These are phyloP conservation scores for Waltergamsia citrina DNA, from an alignment of 2,329 filamentous ascomycete species.

Conservation along the genomic window DNA sequence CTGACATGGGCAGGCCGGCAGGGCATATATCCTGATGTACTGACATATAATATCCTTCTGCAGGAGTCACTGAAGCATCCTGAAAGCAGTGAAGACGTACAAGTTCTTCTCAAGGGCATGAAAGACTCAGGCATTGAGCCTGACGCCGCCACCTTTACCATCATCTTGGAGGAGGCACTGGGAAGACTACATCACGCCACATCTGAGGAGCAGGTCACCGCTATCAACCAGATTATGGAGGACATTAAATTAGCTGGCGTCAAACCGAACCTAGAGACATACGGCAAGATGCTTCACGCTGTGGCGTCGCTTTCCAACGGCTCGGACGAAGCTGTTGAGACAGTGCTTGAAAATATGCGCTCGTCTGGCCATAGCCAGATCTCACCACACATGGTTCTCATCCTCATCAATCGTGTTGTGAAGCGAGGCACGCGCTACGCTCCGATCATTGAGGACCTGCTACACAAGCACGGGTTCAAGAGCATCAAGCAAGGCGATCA, in stretches of 20 bases:
- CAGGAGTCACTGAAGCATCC: slow-evolving; percentile 38
- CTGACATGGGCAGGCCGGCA: slow-evolving; percentile 49
- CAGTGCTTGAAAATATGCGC: slow-evolving; percentile 55
- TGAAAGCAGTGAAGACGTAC: slow-evolving; percentile 9
- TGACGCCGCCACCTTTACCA: slow-evolving; percentile 61
- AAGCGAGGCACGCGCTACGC: slow-evolving; percentile 43
- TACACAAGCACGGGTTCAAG: slow-evolving; percentile 42
- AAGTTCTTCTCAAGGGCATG: slow-evolving; percentile 51
- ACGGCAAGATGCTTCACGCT: slow-evolving; percentile 59
- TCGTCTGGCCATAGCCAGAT: slow-evolving; percentile 35
- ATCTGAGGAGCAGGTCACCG: slow-evolving; percentile 37
- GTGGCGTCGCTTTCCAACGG: slow-evolving; percentile 23
- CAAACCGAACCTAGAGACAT: slow-evolving; percentile 51
- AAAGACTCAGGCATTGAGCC: slow-evolving; percentile 40
- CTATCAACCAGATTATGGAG: slow-evolving; percentile 44
- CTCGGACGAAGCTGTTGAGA: slow-evolving; percentile 41
- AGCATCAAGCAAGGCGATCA: slow-evolving; percentile 35
- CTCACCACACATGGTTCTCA: slow-evolving; percentile 63
- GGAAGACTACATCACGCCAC: slow-evolving; percentile 25
- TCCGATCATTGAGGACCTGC: slow-evolving; percentile 47
- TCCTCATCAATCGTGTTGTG: slow-evolving; percentile 61
- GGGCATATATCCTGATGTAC: slow-evolving; percentile 44
- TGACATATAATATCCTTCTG: slow-evolving; percentile 64
- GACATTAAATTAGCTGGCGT: slow-evolving; percentile 50
- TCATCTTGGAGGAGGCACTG: slow-evolving; percentile 55